Evolutionary conservation across 495 filamentous ascomycete genomes (phyloP), one percentile per base, ranked within the genome.

Genomic region (Trichoderma orchidacearum): DNA sequence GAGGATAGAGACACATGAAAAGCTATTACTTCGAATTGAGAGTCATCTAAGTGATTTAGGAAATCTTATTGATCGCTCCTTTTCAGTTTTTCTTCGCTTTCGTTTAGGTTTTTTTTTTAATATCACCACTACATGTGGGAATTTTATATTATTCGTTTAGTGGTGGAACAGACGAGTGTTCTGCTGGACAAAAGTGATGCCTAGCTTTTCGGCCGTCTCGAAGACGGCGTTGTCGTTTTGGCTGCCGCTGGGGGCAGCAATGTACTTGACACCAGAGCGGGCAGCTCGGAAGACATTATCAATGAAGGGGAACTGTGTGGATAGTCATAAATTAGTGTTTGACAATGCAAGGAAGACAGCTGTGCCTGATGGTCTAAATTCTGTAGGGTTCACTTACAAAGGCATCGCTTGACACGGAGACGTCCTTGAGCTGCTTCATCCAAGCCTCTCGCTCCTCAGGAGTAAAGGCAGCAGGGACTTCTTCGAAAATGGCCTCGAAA

Each of bases 211-310:
- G 17, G 92, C 89, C n/a, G 90, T 90, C 66, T 87, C 85, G 63
- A 95, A 89, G 28, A 96, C 92, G 34, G 85, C 80, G 38, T 73
- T 71, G 67, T 98, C 94, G 66, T 96, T 96, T 70, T 95, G 90
- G 70, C 90, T 96, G 56, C 93, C 93, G 38, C 79, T 85, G 17
- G 93, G 93, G 54, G 91, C 91, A 45, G 94, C 90, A 59, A 97
- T 83, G 75, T 95, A 98, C 75, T 95, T 97, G 60, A 81, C 92
- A 23, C 93, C 93, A 21, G 88, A 95, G 59, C 89, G 78, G 54
- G 79, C 81, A 38, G 90, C 89, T 57, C 93, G 81, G 80, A 92
- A 95, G 58, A 98, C 85, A 63, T 98, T 98, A 78, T 97, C 93
- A 61, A 88, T 86, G 76, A 98, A 98, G 56, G 93, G 93, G 83